Evolutionary conservation across 805 yeast species (phyloP).

Genomic region (Candida coquimbonensis): DNA sequence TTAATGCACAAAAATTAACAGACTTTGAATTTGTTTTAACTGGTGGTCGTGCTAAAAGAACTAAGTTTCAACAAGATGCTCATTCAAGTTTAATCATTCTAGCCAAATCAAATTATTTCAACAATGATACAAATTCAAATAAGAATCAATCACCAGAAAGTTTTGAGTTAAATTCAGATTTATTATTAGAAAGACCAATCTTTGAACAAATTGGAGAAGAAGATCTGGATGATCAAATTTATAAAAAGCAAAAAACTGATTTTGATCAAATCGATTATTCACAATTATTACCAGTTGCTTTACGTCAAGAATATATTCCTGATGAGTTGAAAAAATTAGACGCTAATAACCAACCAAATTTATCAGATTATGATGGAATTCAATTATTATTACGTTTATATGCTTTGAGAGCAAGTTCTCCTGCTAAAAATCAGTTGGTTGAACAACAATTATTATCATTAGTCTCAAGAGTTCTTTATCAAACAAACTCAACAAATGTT

Average conservation of each 20-base stretch:
- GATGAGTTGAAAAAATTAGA: conserved; percentile 45
- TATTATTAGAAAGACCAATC: conserved; percentile 66
- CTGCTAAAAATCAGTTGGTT: conserved; percentile 60
- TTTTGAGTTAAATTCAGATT: conserved; percentile 64
- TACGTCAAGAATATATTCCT: conserved; percentile 60
- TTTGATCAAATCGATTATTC: conserved; percentile 31
- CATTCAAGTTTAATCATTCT: conserved; percentile 69
- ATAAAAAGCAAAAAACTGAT: conserved; percentile 31
- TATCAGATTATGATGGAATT: conserved; percentile 64
- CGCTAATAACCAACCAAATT: conserved; percentile 75
- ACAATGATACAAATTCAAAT: conserved; percentile 26
- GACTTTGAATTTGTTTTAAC: conserved; percentile 62
- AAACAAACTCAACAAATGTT: conserved; percentile 32
- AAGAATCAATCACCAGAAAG: conserved; percentile 40
- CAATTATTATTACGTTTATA: conserved; percentile 66
- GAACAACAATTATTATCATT: conserved; percentile 81
- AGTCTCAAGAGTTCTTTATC: conserved; percentile 61
- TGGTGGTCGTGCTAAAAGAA: conserved; percentile 84
- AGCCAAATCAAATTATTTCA: conserved; percentile 43
- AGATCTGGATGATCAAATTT: conserved; percentile 35
- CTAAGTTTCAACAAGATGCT: conserved; percentile 71
- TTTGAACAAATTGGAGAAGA: conserved; percentile 55
- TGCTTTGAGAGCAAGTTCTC: conserved; percentile 60
- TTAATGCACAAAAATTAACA: conserved; percentile 50
- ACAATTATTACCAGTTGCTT: conserved; percentile 54